A percentile compares a stretch with the other conserved stretches of the same genome.
These are phyloP conservation scores for Lagerstroemia speciosa DNA, from an alignment of 345 rosid genomes.

Conservation along the genomic window DNA sequence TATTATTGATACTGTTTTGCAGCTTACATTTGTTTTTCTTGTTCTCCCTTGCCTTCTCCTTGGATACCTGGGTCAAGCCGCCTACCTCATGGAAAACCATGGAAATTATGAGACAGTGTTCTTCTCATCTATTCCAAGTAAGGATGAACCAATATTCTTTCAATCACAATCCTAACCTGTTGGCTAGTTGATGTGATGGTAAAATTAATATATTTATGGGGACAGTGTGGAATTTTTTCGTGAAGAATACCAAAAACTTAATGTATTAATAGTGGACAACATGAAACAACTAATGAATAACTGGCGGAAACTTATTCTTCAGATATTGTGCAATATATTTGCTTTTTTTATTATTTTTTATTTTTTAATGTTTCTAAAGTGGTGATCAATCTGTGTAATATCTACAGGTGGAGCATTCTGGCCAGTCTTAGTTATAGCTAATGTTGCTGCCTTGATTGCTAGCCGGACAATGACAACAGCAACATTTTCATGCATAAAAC, in stretches of 20 bases:
- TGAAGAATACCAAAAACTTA: neutral
- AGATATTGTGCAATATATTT: neutral
- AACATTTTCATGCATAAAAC: conserved; percentile 96
- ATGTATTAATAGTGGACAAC: neutral
- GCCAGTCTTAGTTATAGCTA: conserved; percentile 82
- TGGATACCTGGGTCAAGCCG: conserved; percentile 99
- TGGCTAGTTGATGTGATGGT: neutral
- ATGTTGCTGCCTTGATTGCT: conserved; percentile 88
- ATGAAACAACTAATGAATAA: neutral
- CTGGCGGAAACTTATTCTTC: neutral
- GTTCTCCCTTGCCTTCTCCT: conserved; percentile 90
- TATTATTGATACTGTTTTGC: conserved; percentile 37
- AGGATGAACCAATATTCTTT: conserved; percentile 13
- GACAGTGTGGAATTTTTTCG: neutral
- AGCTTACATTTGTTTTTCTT: conserved; percentile 95
- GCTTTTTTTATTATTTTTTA: too few species aligned
- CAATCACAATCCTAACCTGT: conserved; percentile 5
- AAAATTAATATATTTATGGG: neutral
- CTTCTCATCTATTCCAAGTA: conserved; percentile 90
- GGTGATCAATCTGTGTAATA: neutral
- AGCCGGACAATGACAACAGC: conserved; percentile 99
- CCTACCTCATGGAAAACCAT: conserved; percentile 68
- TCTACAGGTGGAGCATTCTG: conserved; percentile 71
- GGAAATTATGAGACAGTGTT: conserved; percentile 53
- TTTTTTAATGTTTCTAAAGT: neutral